Conservation (phyloP, 768 basidiomycete species). For the Boletus rubropictus region DNA sequence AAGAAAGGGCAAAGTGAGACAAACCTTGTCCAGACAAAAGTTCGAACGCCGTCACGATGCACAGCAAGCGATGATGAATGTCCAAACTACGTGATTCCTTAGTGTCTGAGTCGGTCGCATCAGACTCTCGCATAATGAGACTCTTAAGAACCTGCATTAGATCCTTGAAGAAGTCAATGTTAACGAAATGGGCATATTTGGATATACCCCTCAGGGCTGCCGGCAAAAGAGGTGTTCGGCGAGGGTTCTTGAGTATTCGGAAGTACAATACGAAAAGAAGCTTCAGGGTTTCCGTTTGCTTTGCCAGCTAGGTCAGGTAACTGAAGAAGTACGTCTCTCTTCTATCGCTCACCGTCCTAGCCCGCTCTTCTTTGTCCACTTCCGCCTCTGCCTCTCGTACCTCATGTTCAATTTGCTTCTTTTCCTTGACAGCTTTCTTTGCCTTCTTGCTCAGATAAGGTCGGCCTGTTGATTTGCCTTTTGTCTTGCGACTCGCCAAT, state of each 20-base stretch:
- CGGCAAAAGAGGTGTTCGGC: constrained; percentile 72
- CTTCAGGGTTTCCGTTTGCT: constrained; percentile 99
- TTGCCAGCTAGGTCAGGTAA: constrained; percentile 20
- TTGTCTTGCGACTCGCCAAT: constrained; percentile 38
- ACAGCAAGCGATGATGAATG: constrained; percentile 62
- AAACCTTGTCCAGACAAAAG: constrained; percentile 92
- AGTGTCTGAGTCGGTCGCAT: constrained; percentile 37
- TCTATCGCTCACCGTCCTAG: constrained; percentile 56
- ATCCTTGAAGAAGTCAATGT: constrained; percentile 97
- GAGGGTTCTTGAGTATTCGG: constrained; percentile 83
- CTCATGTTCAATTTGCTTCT: constrained; percentile 85
- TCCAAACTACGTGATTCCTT: constrained; percentile 26
- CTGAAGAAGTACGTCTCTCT: constrained; percentile 4
- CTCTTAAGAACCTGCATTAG: constrained; percentile 80
- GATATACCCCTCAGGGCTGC: constrained; percentile 89
- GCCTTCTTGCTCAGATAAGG: constrained; percentile 91
- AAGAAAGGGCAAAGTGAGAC: constrained; percentile 8
- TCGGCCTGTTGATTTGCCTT: constrained; percentile 52
- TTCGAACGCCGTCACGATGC: constrained; percentile 96
- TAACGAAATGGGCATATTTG: constrained; percentile 92
- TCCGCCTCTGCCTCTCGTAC: constrained; percentile 92
- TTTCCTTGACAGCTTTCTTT: constrained; percentile 79
- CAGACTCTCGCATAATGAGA: constrained; percentile 53
- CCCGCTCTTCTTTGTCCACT: constrained; percentile 87
- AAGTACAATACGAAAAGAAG: constrained; percentile 97